Percentiles rank a stretch among this genome's conserved stretches.
These are phyloP conservation scores for Pyrus betulifolia DNA, from an alignment of 306 rosid genomes.

Conservation along the genomic window DNA sequence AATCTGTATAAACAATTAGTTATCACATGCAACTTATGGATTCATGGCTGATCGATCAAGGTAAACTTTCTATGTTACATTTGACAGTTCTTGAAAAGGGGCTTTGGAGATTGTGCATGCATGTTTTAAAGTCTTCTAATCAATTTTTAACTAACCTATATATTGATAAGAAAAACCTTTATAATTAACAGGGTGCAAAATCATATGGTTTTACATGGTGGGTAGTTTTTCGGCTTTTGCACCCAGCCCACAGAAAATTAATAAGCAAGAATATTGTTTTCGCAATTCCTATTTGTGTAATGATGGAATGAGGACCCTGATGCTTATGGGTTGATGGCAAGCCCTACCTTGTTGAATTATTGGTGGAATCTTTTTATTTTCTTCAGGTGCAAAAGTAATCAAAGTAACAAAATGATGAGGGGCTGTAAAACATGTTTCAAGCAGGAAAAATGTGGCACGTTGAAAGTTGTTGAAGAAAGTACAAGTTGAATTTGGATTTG, in stretches of 20 bases:
- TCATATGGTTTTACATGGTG: constrained; percentile 15
- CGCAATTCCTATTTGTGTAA: constrained; percentile 37
- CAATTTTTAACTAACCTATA: neutral
- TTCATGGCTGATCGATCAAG: neutral
- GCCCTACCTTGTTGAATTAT: constrained; percentile 49
- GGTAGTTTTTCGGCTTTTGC: constrained; percentile 16
- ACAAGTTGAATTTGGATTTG: neutral
- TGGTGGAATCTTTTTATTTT: constrained; percentile 46
- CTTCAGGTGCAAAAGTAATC: constrained; percentile 27
- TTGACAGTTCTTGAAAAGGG: neutral
- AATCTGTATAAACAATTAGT: constrained; percentile 28
- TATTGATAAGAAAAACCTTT: neutral
- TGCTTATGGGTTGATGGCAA: constrained; percentile 18
- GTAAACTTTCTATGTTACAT: neutral
- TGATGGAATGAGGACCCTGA: constrained; percentile 38
- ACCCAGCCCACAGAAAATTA: constrained; percentile 12
- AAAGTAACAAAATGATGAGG: constrained; percentile 49
- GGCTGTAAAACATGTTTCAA: constrained; percentile 28
- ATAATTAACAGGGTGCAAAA: constrained; percentile 10
- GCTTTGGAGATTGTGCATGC: neutral
- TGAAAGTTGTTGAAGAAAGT: neutral
- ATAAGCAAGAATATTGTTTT: neutral
- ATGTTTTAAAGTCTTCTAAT: neutral
- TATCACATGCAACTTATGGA: constrained; percentile 48
- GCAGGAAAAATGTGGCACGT: constrained; percentile 22